These are phyloP conservation scores for Candida sanyaensis DNA, from an alignment of 1,139 yeast species.

Conservation along the genomic window DNA sequence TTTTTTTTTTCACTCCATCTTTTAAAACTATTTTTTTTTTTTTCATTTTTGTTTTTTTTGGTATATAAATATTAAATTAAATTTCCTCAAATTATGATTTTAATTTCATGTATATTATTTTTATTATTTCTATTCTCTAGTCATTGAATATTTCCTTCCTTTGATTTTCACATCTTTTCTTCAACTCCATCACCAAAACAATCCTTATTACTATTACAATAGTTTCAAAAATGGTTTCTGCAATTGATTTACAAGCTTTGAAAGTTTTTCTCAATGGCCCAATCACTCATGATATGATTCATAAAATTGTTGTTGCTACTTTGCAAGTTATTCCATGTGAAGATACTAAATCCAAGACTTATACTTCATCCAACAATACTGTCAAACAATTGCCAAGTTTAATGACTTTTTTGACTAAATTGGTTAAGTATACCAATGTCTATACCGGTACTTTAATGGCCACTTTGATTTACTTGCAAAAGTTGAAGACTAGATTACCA, in stretches of 20 bases:
- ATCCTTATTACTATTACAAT: not conserved
- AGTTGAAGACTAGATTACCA: constrained; percentile 61
- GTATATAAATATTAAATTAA: not conserved
- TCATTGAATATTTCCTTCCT: constrained; percentile 2
- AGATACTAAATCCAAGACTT: constrained; percentile 36
- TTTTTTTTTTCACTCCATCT: not conserved
- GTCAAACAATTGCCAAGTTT: constrained; percentile 61
- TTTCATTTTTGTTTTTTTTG: too few species aligned
- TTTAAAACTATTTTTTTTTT: too few species aligned
- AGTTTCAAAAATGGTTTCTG: constrained; percentile 15
- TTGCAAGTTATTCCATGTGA: constrained; percentile 63
- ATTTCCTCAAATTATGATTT: not conserved
- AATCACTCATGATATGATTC: constrained; percentile 66
- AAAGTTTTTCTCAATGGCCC: constrained; percentile 56
- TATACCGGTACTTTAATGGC: constrained; percentile 78
- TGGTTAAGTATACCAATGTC: constrained; percentile 73
- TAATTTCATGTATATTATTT: not conserved
- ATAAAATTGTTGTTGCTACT: constrained; percentile 61
- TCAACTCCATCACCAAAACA: not conserved
- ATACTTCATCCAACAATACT: constrained; percentile 33
- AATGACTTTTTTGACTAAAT: constrained; percentile 69
- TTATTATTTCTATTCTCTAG: not conserved
- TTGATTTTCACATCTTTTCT: not conserved
- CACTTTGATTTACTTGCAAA: constrained; percentile 65
- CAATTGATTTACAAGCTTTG: constrained; percentile 54